phyloP scores from a whole-genome alignment of 768 basidiomycete genomes.

The Lyophyllum atratum region DNA sequence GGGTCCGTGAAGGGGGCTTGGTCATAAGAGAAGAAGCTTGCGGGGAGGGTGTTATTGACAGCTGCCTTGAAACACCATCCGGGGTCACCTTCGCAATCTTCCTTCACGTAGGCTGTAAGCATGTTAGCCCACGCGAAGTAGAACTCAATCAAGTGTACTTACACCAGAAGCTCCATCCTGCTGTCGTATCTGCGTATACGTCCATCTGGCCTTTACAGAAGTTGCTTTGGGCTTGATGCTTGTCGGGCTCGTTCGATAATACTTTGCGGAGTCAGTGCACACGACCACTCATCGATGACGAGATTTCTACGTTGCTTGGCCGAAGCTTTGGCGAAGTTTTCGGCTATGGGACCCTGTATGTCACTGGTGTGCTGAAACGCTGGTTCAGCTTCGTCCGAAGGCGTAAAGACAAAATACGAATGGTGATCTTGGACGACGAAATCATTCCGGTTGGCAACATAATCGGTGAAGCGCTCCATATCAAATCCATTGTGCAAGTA shows the following conservation, averaged over 20 bases:
- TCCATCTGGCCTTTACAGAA: constrained; percentile 65
- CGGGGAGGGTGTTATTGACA: constrained; percentile 56
- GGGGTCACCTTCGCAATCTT: constrained; percentile 55
- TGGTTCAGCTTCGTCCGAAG: constrained; percentile 46
- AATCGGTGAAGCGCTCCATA: constrained; percentile 49
- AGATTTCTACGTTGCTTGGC: constrained; percentile 43
- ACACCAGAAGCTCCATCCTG: constrained; percentile 78
- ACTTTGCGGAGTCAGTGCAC: constrained; percentile 67
- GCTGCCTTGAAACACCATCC: constrained; percentile 74
- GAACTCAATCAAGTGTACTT: constrained; percentile 20
- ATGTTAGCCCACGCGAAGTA: not conserved
- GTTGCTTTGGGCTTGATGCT: constrained; percentile 40
- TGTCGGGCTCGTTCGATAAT: constrained; percentile 47
- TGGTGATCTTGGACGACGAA: constrained; percentile 78
- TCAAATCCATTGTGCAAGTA: constrained; percentile 76
- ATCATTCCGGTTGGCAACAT: constrained; percentile 49
- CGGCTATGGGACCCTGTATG: constrained; percentile 40
- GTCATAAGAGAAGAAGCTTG: constrained; percentile 57
- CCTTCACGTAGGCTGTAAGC: constrained; percentile 56
- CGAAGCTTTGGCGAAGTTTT: constrained; percentile 29
- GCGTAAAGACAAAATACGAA: constrained; percentile 69
- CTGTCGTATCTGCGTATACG: constrained; percentile 53
- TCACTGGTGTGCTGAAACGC: constrained; percentile 60
- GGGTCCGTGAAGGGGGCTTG: constrained; percentile 11
- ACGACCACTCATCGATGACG: constrained; percentile 86